Conservation (phyloP, 352 stramenopile genomes). For the Plasmopara muralis region DNA sequence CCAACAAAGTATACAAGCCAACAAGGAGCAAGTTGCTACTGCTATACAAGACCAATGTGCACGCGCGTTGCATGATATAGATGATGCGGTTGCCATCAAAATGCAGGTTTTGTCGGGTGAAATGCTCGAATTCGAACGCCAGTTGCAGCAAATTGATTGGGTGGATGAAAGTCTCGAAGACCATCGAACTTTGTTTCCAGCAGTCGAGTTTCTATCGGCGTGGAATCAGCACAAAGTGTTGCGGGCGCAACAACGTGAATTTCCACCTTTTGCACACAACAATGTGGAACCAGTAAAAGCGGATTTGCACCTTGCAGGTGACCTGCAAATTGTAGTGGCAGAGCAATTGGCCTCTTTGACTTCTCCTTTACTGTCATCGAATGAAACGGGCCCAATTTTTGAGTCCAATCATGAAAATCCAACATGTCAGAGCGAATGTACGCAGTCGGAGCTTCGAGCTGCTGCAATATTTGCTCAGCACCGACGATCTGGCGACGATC, state of each 20-base stretch:
- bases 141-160: constrained; percentile 72
- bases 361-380: constrained; percentile 1
- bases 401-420: not conserved
- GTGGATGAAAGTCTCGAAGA: constrained; percentile 50
- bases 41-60: constrained; percentile 49
- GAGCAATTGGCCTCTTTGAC: constrained; percentile 22
- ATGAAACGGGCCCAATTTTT: constrained; percentile 6
- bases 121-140: constrained; percentile 48
- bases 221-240: constrained; percentile 70
- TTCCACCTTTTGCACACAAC: constrained; percentile 31
- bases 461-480: constrained; percentile 14
- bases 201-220: constrained; percentile 53
- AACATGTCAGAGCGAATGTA: constrained; percentile 1
- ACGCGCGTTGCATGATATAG: constrained; percentile 36
- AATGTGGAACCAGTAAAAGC: constrained; percentile 51
- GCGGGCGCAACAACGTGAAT: constrained; percentile 59
- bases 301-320: constrained; percentile 54
- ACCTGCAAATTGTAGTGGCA: constrained; percentile 37
- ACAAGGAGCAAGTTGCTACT: constrained; percentile 39
- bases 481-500: constrained; percentile 20
- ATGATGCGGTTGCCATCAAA: constrained; percentile 40
- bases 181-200: constrained; percentile 32
- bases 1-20: constrained; percentile 31
- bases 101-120: constrained; percentile 48
- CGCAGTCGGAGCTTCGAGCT: constrained; percentile 14